A percentile compares a stretch with the other conserved stretches of the same genome.
Evolutionary conservation across 1,139 yeast species (phyloP).

Genomic region (Taiozyma sp.): DNA sequence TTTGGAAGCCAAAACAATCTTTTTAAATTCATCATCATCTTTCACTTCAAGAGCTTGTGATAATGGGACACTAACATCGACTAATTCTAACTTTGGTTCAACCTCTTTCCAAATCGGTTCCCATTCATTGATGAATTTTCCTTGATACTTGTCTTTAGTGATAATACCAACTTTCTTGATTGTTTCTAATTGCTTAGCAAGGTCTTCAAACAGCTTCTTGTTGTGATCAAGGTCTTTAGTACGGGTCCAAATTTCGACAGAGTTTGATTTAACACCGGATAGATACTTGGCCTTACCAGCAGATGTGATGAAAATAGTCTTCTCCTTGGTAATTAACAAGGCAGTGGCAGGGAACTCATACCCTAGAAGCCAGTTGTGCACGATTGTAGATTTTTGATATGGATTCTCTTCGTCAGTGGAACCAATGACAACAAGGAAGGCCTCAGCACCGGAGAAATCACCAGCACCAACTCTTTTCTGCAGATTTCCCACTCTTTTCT

Average conservation of each 20-base stretch:
- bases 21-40: conserved; percentile 72
- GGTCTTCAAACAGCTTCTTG: conserved; percentile 56
- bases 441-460: conserved; percentile 45
- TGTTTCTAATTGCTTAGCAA: conserved; percentile 45
- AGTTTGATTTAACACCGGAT: conserved; percentile 43
- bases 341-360: conserved; percentile 94
- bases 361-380: conserved; percentile 91
- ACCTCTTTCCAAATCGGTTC: conserved; percentile 46
- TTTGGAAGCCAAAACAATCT: conserved; percentile 67
- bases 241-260: conserved; percentile 70
- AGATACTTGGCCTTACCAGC: conserved; percentile 86
- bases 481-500: conserved; percentile 27
- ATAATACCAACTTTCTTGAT: conserved; percentile 54
- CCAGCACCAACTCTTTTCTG: conserved; percentile 24
- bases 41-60: conserved; percentile 67
- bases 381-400: conserved; percentile 80
- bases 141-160: conserved; percentile 71
- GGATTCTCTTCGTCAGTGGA: conserved; percentile 86
- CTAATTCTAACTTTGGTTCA: conserved; percentile 37
- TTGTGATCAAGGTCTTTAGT: conserved; percentile 76
- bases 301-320: conserved; percentile 68
- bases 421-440: conserved; percentile 70
- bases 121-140: conserved; percentile 84
- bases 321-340: conserved; percentile 57
- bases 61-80: conserved; percentile 54